These are phyloP conservation scores for Rhodotorula taiwanensis DNA, from an alignment of 768 basidiomycete genomes.

Conservation along the genomic window DNA sequence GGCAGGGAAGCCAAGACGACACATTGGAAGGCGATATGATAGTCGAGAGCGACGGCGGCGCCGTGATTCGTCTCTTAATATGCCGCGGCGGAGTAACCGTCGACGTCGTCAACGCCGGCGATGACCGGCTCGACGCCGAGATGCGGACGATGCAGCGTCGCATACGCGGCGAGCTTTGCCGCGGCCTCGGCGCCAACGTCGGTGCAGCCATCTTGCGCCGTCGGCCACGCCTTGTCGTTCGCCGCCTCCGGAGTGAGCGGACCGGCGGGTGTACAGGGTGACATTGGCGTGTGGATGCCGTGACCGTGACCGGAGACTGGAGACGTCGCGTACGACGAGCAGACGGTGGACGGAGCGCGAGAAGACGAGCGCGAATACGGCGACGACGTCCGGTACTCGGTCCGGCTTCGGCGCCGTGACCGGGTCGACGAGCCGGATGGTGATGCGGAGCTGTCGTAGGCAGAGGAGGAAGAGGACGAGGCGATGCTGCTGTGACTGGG, in stretches of 20 bases:
- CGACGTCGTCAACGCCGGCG: background rate
- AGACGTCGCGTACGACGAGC: conserved; percentile 25
- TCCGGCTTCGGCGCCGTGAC: conserved; percentile 6
- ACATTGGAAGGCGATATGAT: no score
- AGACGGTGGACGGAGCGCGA: conserved; percentile 22
- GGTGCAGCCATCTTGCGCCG: background rate
- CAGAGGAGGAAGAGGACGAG: conserved; percentile 4
- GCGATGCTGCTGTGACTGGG: background rate
- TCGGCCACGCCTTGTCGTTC: conserved; percentile 15
- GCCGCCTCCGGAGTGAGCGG: conserved; percentile 28
- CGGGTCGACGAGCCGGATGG: conserved; percentile 13
- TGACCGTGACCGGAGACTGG: conserved; percentile 14
- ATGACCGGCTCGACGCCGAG: conserved; percentile 1
- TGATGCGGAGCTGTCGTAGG: conserved; percentile 1
- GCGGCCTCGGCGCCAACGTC: background rate
- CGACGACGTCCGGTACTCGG: conserved; percentile 12
- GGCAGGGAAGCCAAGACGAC: no score
- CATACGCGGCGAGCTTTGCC: conserved; percentile 11
- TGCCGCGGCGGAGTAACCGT: background rate
- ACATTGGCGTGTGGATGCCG: conserved; percentile 22
- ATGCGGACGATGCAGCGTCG: background rate
- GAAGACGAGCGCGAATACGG: conserved; percentile 31
- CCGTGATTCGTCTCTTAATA: no score
- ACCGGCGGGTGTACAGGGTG: conserved; percentile 27
- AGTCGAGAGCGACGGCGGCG: no score